Evolutionary conservation across 1,284 basidiomycete genomes (phyloP).

Genomic region (Cystobasidium slooffiae): DNA sequence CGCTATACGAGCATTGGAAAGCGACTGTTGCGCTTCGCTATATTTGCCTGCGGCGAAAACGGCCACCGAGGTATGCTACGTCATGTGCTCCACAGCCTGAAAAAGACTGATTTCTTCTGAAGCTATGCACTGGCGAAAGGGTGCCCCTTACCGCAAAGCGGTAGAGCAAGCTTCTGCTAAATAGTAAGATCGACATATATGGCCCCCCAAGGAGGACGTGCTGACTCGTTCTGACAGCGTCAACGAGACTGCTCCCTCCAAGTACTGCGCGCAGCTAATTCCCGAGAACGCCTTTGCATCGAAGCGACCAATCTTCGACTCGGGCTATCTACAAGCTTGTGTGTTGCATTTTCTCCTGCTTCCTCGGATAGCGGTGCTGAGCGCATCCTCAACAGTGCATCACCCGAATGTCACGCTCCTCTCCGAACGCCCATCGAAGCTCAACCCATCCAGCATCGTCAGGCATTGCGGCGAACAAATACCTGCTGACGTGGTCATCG

Average conservation of each 20-base stretch:
- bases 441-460: not conserved
- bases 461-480: slow-evolving; percentile 1
- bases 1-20: slow-evolving; percentile 10
- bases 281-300: slow-evolving; percentile 23
- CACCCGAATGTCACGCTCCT: slow-evolving; percentile 31
- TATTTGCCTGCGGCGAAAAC: slow-evolving; percentile 21
- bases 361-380: not conserved
- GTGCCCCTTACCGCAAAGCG: not conserved
- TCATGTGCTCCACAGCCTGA: not conserved
- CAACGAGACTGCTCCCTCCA: not conserved
- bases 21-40: slow-evolving; percentile 2
- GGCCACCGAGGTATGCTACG: slow-evolving; percentile 2
- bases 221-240: not conserved
- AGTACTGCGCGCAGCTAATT: slow-evolving; percentile 20
- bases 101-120: not conserved
- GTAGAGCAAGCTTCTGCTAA: slow-evolving; percentile 17
- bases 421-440: not conserved
- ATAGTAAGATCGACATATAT: slow-evolving; percentile 4
- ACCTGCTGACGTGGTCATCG: slow-evolving; percentile 35
- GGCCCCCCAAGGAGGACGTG: not conserved
- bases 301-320: slow-evolving; percentile 13
- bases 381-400: slow-evolving; percentile 12
- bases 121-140: slow-evolving; percentile 22
- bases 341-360: not conserved
- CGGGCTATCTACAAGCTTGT: slow-evolving; percentile 15